Percentiles rank a stretch among this genome's conserved stretches.
Evolutionary conservation across 352 stramenopile genomes (phyloP).

Genomic region (Pythium phragmitis): DNA sequence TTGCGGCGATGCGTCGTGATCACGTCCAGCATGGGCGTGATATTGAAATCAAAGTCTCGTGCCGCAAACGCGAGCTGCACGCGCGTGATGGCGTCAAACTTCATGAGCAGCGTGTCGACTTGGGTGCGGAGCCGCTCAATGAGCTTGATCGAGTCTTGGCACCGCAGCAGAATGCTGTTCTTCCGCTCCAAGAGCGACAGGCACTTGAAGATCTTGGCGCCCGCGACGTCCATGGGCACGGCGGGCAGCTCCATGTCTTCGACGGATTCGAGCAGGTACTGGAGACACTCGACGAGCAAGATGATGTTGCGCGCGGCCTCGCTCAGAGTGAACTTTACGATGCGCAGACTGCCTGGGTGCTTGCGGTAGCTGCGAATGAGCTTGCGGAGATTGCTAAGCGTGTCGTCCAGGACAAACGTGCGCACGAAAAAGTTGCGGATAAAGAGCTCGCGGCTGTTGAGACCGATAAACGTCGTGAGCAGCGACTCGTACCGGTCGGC

Average conservation of each 20-base stretch:
- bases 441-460: conserved; percentile 97
- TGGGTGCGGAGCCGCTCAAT: conserved; percentile 90
- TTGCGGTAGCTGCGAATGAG: conserved; percentile 87
- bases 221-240: conserved; percentile 45
- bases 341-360: conserved; percentile 74
- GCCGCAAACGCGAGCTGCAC: conserved; percentile 88
- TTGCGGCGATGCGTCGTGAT: conserved; percentile 60
- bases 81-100: conserved; percentile 88
- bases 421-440: conserved; percentile 97
- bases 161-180: conserved; percentile 90
- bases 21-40: conserved; percentile 79
- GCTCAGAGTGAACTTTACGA: conserved; percentile 88
- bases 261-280: conserved; percentile 95
- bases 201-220: conserved; percentile 90
- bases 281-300: conserved; percentile 95
- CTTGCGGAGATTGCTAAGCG: conserved; percentile 85
- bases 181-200: conserved; percentile 89
- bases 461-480: conserved; percentile 94
- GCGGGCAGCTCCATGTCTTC: conserved; percentile 81
- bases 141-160: conserved; percentile 95
- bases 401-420: conserved; percentile 95
- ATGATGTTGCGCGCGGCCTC: conserved; percentile 94
- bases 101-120: conserved; percentile 91
- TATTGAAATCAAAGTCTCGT: conserved; percentile 88
- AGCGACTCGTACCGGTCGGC: conserved; percentile 95